Evolutionary conservation across 306 rosid species (phyloP).

Genomic region (Hippophae rhamnoides): DNA sequence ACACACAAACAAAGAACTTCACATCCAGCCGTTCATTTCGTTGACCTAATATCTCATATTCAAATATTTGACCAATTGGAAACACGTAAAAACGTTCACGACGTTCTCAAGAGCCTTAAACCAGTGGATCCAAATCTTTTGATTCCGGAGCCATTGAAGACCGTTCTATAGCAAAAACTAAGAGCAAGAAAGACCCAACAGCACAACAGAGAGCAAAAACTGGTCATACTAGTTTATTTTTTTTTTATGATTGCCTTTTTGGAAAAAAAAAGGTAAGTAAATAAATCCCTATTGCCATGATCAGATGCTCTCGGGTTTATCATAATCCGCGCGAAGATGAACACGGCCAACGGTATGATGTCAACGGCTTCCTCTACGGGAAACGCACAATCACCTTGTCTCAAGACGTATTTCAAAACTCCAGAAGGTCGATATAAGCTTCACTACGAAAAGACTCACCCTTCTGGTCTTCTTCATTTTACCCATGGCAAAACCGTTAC

Average conservation of each 20-base stretch:
- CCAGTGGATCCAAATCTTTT: slow-evolving; percentile 8
- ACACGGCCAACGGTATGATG: slow-evolving; percentile 62
- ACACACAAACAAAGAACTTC: too few relatives aligned
- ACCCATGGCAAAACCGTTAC: slow-evolving; percentile 85
- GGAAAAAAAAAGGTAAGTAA: not conserved
- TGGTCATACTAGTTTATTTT: not conserved
- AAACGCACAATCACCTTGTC: slow-evolving; percentile 55
- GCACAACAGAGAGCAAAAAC: too few relatives aligned
- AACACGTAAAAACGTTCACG: too few relatives aligned
- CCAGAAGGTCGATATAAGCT: slow-evolving; percentile 94
- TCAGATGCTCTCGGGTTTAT: slow-evolving; percentile 26
- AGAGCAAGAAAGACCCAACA: not conserved
- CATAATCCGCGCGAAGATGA: slow-evolving; percentile 41
- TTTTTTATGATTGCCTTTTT: not conserved
- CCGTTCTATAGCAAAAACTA: not conserved
- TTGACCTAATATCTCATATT: too few relatives aligned
- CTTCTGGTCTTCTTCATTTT: slow-evolving; percentile 80
- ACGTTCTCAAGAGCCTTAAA: slow-evolving; percentile 22
- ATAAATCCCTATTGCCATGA: slow-evolving; percentile 50
- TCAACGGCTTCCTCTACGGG: slow-evolving; percentile 29
- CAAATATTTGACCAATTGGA: too few relatives aligned
- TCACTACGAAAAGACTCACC: slow-evolving; percentile 89
- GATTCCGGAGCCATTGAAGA: slow-evolving; percentile 25
- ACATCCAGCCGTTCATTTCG: too few relatives aligned
- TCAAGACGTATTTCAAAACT: slow-evolving; percentile 92